These are phyloP conservation scores for Huntiella bhutanensis DNA, from an alignment of 2,329 filamentous ascomycete species.

Conservation along the genomic window DNA sequence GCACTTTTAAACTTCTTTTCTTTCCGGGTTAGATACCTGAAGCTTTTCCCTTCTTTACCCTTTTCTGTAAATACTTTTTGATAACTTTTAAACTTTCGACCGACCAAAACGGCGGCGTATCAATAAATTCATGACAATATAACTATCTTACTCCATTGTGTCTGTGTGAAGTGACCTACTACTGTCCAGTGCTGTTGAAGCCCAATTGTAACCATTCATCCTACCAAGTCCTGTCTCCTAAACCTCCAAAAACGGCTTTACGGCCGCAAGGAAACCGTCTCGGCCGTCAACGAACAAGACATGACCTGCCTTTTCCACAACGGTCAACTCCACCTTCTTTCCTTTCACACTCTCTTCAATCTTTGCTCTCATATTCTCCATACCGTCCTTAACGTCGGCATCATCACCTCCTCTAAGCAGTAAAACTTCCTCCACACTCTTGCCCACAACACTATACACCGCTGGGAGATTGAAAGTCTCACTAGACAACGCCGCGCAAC, in stretches of 20 bases:
- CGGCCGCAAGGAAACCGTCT: conserved; percentile 16
- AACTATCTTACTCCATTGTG: too few species aligned
- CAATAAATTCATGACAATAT: neutral
- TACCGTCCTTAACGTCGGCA: conserved; percentile 21
- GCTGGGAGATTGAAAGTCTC: conserved; percentile 22
- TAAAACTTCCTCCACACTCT: conserved; percentile 19
- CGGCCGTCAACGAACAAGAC: conserved; percentile 22
- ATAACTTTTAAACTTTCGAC: neutral
- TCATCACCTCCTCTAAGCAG: conserved; percentile 24
- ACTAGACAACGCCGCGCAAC: conserved; percentile 21
- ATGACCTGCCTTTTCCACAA: conserved; percentile 22
- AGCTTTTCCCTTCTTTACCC: too few species aligned
- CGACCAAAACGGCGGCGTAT: neutral
- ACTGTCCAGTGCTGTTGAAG: neutral
- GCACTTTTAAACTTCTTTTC: neutral
- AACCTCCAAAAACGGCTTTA: conserved; percentile 15
- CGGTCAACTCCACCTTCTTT: conserved; percentile 17
- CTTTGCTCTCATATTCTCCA: conserved; percentile 20
- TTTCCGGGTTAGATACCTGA: neutral
- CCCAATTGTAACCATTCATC: neutral
- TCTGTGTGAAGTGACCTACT: too few species aligned
- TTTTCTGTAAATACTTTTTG: neutral
- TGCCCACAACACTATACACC: conserved; percentile 18
- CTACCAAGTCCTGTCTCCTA: neutral
- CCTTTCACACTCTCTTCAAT: conserved; percentile 19